Evolutionary conservation across 2,329 filamentous ascomycete species (phyloP).

Genomic region (Penicillium sp.): DNA sequence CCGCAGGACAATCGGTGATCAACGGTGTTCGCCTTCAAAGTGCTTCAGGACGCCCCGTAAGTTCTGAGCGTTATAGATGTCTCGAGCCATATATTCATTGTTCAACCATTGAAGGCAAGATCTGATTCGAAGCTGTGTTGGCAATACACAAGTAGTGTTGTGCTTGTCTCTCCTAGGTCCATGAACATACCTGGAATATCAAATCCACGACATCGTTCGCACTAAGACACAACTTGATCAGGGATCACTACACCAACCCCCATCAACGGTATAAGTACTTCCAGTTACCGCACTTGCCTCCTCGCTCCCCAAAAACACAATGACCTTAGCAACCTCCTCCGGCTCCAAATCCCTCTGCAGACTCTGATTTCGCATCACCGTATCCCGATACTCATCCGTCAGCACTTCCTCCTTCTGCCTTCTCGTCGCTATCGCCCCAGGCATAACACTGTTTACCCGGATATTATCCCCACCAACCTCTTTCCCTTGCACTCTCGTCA

Average conservation of each 20-base stretch:
- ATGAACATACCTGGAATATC: too few relatives aligned
- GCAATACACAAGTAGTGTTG: too few relatives aligned
- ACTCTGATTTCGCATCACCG: conserved; percentile 43
- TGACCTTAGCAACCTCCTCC: conserved; percentile 48
- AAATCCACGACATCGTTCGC: too few relatives aligned
- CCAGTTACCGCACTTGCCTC: conserved; percentile 50
- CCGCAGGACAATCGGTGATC: not conserved
- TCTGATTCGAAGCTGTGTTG: too few relatives aligned
- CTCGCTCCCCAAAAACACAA: conserved; percentile 48
- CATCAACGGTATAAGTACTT: conserved; percentile 42
- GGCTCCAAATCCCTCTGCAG: conserved; percentile 39
- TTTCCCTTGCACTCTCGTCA: conserved; percentile 39
- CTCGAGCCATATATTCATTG: not conserved
- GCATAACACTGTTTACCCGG: conserved; percentile 52
- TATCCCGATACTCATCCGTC: conserved; percentile 39
- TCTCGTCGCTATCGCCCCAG: conserved; percentile 49
- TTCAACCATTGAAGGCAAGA: not conserved
- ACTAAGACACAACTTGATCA: not conserved
- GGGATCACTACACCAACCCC: conserved; percentile 13
- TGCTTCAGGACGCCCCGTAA: too few relatives aligned
- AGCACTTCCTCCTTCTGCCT: conserved; percentile 46
- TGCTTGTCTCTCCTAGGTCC: too few relatives aligned
- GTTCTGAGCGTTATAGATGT: not conserved
- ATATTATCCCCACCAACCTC: conserved; percentile 40
- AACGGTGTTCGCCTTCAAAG: not conserved